These are phyloP conservation scores for Artomyces pyxidatus DNA, from an alignment of 768 basidiomycete species.

Conservation along the genomic window DNA sequence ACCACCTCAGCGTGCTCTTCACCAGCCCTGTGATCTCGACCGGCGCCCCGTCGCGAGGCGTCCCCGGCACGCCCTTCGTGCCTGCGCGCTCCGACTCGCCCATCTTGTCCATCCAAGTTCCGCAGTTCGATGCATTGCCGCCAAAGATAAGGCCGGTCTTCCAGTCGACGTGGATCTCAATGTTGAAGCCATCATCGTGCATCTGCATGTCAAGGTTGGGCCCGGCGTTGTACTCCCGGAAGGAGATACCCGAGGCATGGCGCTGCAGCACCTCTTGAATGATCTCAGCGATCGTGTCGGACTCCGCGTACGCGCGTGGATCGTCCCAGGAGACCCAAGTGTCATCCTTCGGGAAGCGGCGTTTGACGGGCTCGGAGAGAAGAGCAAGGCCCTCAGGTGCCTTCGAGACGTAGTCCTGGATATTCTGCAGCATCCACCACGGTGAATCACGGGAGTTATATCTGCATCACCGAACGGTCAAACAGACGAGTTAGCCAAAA, in stretches of 20 bases:
- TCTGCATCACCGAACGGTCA: slow-evolving; percentile 30
- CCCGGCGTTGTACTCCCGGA: slow-evolving; percentile 95
- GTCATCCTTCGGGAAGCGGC: slow-evolving; percentile 94
- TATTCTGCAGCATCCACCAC: slow-evolving; percentile 99
- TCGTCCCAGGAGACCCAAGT: slow-evolving; percentile 93
- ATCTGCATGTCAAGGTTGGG: slow-evolving; percentile 97
- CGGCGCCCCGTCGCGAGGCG: slow-evolving; percentile 92
- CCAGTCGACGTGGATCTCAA: slow-evolving; percentile 95
- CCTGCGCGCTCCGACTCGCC: slow-evolving; percentile 88
- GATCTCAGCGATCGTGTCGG: slow-evolving; percentile 84
- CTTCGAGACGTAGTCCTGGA: slow-evolving; percentile 83
- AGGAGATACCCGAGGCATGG: slow-evolving; percentile 86
- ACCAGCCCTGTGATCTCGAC: slow-evolving; percentile 91
- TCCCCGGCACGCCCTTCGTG: slow-evolving; percentile 93
- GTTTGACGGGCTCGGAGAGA: slow-evolving; percentile 72
- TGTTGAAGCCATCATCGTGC: slow-evolving; percentile 87
- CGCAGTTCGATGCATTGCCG: slow-evolving; percentile 80
- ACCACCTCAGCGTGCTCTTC: slow-evolving; percentile 90
- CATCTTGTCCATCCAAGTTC: slow-evolving; percentile 99
- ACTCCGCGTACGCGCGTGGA: slow-evolving; percentile 69
- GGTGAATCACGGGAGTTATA: slow-evolving; percentile 97
- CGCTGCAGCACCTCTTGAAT: slow-evolving; percentile 95
- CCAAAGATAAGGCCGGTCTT: slow-evolving; percentile 83
- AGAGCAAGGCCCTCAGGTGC: slow-evolving; percentile 81
- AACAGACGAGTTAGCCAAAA: too few species aligned